Conservation (phyloP, 352 stramenopile species). For the Globisporangium recalcitrans region DNA sequence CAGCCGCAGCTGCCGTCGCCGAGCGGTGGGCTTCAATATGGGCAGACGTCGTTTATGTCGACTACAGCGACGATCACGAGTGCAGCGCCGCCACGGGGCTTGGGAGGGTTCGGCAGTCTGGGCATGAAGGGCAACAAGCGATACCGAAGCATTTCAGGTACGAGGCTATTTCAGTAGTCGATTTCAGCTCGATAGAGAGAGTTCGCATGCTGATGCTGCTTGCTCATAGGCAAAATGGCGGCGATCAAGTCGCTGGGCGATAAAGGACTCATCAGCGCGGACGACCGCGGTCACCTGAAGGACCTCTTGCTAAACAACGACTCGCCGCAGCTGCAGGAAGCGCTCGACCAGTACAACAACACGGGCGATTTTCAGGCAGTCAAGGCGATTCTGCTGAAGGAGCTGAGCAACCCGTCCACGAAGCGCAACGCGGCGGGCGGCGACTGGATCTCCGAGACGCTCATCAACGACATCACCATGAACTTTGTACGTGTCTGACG, state of each 20-base stretch:
- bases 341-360: slow-evolving; percentile 70
- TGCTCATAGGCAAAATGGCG: slow-evolving; percentile 83
- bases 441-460: slow-evolving; percentile 69
- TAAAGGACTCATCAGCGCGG: slow-evolving; percentile 64
- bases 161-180: too few relatives aligned
- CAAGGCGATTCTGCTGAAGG: slow-evolving; percentile 58
- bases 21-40: slow-evolving; percentile 14
- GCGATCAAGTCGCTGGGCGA: slow-evolving; percentile 75
- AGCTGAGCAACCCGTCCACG: slow-evolving; percentile 54
- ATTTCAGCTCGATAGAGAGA: too few relatives aligned
- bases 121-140: slow-evolving; percentile 69
- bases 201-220: too few relatives aligned
- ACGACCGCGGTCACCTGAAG: slow-evolving; percentile 67
- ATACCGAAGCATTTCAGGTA: slow-evolving; percentile 68
- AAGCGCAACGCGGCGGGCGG: slow-evolving; percentile 56
- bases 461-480: slow-evolving; percentile 68
- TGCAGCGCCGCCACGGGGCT: slow-evolving; percentile 18
- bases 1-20: background rate
- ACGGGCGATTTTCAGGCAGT: slow-evolving; percentile 74
- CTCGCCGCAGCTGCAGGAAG: slow-evolving; percentile 66
- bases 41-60: slow-evolving; percentile 11
- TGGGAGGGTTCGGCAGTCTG: slow-evolving; percentile 22
- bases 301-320: slow-evolving; percentile 78
- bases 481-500: slow-evolving; percentile 35
- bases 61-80: background rate